These are phyloP conservation scores for Neurospora sp. DNA, from an alignment of 495 filamentous ascomycete genomes.

Conservation along the genomic window DNA sequence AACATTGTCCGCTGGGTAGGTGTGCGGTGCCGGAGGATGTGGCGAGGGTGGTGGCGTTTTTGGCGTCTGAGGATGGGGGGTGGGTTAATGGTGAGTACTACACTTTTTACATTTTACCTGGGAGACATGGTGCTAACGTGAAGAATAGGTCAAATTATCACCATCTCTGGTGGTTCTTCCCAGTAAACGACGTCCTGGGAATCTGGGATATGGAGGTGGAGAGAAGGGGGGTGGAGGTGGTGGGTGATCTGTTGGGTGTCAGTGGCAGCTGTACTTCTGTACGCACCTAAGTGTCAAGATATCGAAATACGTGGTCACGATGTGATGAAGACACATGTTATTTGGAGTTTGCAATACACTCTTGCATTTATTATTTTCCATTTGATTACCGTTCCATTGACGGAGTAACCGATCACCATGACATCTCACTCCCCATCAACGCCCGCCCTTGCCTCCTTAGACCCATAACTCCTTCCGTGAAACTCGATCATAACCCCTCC, in stretches of 20 bases:
- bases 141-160: constrained; percentile 20
- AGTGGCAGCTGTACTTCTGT: no score
- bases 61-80: constrained; percentile 47
- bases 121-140: not conserved
- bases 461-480: not conserved
- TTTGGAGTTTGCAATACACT: not conserved
- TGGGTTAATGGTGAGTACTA: constrained; percentile 47
- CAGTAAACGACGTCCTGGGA: constrained; percentile 10
- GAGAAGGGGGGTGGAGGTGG: not conserved
- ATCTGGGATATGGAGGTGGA: no score
- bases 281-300: no score
- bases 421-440: no score
- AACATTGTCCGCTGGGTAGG: constrained; percentile 23
- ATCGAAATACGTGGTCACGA: no score
- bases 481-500: not conserved
- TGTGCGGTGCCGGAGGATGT: constrained; percentile 46
- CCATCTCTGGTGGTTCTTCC: constrained; percentile 27
- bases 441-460: no score
- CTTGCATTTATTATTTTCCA: not conserved
- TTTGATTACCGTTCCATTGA: no score
- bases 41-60: constrained; percentile 47
- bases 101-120: no score
- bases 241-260: not conserved
- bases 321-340: no score
- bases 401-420: no score